These are phyloP conservation scores for Umbilicaria muhlenbergii DNA, from an alignment of 495 filamentous ascomycete genomes.

Conservation along the genomic window DNA sequence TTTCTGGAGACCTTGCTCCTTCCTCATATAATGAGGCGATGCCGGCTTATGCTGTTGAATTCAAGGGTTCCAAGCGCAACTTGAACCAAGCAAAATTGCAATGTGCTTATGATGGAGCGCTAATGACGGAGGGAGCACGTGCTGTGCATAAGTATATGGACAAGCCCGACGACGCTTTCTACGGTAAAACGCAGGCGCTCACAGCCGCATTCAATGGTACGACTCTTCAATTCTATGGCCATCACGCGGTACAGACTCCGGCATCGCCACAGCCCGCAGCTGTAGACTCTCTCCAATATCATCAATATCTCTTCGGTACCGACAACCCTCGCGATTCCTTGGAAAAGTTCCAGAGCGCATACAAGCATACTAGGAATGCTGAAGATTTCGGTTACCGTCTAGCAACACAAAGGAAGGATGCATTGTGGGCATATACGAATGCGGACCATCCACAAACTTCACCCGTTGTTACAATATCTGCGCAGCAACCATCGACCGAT, in stretches of 20 bases:
- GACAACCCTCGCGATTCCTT: not conserved
- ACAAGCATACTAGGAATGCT: slow-evolving; percentile 7
- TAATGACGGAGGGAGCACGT: slow-evolving; percentile 6
- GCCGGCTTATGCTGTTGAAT: slow-evolving; percentile 6
- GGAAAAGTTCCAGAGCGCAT: not conserved
- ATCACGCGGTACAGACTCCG: no score
- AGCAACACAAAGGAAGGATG: slow-evolving; percentile 1
- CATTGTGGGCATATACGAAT: slow-evolving; percentile 2
- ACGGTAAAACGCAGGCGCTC: slow-evolving; percentile 5
- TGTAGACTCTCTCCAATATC: not conserved
- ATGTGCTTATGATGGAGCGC: slow-evolving; percentile 4
- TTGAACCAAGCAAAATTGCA: slow-evolving; percentile 5
- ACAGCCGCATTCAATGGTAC: slow-evolving; percentile 4
- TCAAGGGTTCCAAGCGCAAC: slow-evolving; percentile 1
- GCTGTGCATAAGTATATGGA: slow-evolving; percentile 1
- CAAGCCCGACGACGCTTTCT: slow-evolving; percentile 5
- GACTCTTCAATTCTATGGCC: slow-evolving; percentile 2
- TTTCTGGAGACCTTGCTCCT: slow-evolving; percentile 3
- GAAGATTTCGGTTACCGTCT: slow-evolving; percentile 2
- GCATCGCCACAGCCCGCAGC: no score
- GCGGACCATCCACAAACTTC: not conserved
- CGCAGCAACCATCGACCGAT: no score
- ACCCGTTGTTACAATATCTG: no score
- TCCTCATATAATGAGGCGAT: slow-evolving; percentile 6
- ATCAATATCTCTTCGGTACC: no score